A percentile compares a stretch with the other conserved stretches of the same genome.
Evolutionary conservation across 2,329 filamentous ascomycete genomes (phyloP).

Genomic region (Colletotrichum chrysophilum): DNA sequence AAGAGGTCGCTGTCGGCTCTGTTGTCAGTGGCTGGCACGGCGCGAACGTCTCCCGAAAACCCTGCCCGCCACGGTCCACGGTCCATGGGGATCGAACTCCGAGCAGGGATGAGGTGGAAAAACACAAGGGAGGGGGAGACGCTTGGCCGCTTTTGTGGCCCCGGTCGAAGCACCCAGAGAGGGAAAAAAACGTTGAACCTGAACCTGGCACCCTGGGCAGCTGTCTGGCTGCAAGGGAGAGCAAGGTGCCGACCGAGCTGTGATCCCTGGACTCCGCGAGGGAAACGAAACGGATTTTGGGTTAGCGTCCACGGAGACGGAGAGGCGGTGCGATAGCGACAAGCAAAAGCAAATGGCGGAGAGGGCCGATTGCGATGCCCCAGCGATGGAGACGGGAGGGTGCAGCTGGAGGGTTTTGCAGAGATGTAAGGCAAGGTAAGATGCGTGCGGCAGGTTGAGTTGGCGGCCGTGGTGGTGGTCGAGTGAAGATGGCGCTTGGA

Average conservation of each 20-base stretch:
- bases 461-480: background rate
- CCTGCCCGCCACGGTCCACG: conserved; percentile 9
- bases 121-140: background rate
- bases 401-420: background rate
- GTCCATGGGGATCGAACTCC: conserved; percentile 7
- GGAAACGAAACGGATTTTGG: conserved; percentile 15
- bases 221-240: background rate
- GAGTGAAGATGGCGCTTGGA: background rate
- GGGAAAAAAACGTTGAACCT: background rate
- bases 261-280: background rate
- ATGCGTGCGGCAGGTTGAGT: background rate
- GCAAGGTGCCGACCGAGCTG: background rate
- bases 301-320: background rate
- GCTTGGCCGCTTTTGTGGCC: conserved; percentile 1
- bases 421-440: background rate
- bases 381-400: background rate
- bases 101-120: conserved; percentile 8
- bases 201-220: background rate
- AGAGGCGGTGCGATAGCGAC: background rate
- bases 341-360: background rate
- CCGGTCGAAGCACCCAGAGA: background rate
- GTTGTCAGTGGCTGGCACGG: conserved; percentile 13
- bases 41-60: background rate
- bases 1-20: background rate
- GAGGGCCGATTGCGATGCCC: background rate